Base-by-base conservation (phyloP, 2,329 filamentous ascomycete species). In the Fusarium pseudocircinatum region DNA sequence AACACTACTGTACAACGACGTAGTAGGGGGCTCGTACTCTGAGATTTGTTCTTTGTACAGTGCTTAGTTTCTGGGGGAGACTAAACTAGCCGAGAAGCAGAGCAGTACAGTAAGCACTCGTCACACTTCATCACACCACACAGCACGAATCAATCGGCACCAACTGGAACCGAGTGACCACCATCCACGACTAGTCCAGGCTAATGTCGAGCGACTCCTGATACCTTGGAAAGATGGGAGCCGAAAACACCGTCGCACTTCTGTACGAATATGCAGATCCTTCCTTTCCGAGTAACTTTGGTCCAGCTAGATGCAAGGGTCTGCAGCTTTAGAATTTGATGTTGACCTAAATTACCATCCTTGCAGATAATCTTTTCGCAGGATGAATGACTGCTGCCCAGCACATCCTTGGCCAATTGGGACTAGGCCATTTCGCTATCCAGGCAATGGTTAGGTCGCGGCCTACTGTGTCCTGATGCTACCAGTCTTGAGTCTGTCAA, bases 351-450 rank as follows among this genome's bases (percentile, higher is more conserved):
- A 9, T 77, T 77, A 3, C 77, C 78, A 58, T 79, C 76, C 20
- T 73, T 74, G 34, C 74, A 66, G 61, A 80, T 49, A 60, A 78
- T 80, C 4, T 80, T 71, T 71, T 80, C 76, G 11, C 78, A 64
- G 4, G 4, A 75, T 81, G 22, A 80, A 60, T 9, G 78, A 80
- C 65, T 80, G 78, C 56, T 69, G 59, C 26, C 76, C 64, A 57
- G 69, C 78, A 76, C 79, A 81, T 28, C 52, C 60, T 77, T 4
- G 76, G 75, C 70, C 70, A 77, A 60, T 80, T 80, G 24, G 68
- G 60, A 4, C 67, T 77, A 12, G 67, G 60, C 36, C n/a, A 36
- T 4, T 18, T 2, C 20, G 10, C 28, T 2, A 3, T 24, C 6
- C 3, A 14, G 2, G 32, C 20, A 16, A 22, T 6, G 13, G n/a